Evolutionary conservation across 2,329 filamentous ascomycete genomes (phyloP), one percentile per base, ranked within the genome.

Genomic region (Berkeleyomyces rouxiae): DNA sequence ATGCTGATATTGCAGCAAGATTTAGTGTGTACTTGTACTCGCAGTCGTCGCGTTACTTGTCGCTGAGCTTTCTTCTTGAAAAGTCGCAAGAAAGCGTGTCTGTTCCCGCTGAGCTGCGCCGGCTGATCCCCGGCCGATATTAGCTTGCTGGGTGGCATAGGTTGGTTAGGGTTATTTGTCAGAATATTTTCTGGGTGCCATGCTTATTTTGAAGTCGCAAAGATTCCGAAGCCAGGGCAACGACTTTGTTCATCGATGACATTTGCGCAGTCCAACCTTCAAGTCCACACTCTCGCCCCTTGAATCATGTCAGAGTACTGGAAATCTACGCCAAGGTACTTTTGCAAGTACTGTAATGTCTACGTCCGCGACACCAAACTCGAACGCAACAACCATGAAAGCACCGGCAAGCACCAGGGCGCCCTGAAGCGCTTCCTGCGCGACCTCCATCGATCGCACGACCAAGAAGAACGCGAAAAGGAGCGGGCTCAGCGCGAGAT

Each of bases 311-410:
- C 93, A 0, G 93, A 97, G 79, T 95, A 96, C 76, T 97, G 93
- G 93, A 97, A 97, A 73, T 96, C 92, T 23, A 96, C 91, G 72
- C 91, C 91, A 4, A 92, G 87, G 72, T 95, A 95, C 76, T 97
- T 91, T 90, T 99, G 93, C 82, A 97, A 97, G 74, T 89, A 96
- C 78, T 99, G 93, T 81, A 83, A 84, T 71, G 82, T 82, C 71
- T 97, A 85, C 74, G 88, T 99, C 59, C 88, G 89, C 74, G 93
- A 99, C 77, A 96, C 91, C 31, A 85, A 89, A 68, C 83, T 96
- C 73, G 91, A 96, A 73, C 87, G 86, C 68, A 80, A 84, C 67
- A 92, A 96, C 74, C 91, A 96, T 75, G 91, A 96, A 74, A 82
- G 87, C 36, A 95, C 89, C 0, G 85, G 77, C 11, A 90, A 86